Conservation (phyloP, 768 basidiomycete genomes). For the Macrocybe gigantea region DNA sequence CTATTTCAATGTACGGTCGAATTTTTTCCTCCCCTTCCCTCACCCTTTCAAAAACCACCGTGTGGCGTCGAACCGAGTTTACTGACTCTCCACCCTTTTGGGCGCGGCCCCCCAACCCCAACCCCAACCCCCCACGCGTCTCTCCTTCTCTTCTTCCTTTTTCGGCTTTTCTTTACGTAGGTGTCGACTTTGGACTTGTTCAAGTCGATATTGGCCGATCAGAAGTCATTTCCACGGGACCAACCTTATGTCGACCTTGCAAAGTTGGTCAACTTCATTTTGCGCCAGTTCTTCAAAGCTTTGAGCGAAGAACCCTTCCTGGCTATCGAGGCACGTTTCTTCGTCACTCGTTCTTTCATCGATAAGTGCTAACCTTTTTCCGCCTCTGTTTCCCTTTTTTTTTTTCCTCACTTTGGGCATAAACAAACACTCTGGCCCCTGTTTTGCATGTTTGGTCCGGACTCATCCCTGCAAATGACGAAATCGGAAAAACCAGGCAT, state of each 20-base stretch:
- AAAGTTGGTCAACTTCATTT: conserved; percentile 76
- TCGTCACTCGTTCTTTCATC: background rate
- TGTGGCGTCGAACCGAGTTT: too few relatives aligned
- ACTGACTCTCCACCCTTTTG: conserved; percentile 1
- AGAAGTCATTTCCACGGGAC: conserved; percentile 71
- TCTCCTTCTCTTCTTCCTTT: conserved; percentile 6
- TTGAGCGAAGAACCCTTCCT: conserved; percentile 81
- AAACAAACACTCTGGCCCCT: too few relatives aligned
- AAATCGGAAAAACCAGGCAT: conserved; percentile 42
- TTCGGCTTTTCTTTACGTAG: conserved; percentile 34
- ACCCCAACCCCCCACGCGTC: conserved; percentile 7
- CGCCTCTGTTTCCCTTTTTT: too few relatives aligned
- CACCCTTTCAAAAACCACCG: too few relatives aligned
- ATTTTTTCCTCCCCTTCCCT: background rate
- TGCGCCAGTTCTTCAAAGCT: conserved; percentile 93
- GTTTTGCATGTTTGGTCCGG: too few relatives aligned
- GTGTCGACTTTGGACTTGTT: conserved; percentile 88
- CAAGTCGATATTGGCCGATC: conserved; percentile 78
- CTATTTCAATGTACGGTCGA: conserved; percentile 79
- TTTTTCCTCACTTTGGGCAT: too few relatives aligned
- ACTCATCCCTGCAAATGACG: too few relatives aligned
- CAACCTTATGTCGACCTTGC: conserved; percentile 80
- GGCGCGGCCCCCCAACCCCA: conserved; percentile 9
- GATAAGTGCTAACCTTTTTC: too few relatives aligned
- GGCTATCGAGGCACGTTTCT: conserved; percentile 69